Base-by-base conservation (phyloP, 2,329 filamentous ascomycete species). In the Aureobasidium mangrovei region DNA sequence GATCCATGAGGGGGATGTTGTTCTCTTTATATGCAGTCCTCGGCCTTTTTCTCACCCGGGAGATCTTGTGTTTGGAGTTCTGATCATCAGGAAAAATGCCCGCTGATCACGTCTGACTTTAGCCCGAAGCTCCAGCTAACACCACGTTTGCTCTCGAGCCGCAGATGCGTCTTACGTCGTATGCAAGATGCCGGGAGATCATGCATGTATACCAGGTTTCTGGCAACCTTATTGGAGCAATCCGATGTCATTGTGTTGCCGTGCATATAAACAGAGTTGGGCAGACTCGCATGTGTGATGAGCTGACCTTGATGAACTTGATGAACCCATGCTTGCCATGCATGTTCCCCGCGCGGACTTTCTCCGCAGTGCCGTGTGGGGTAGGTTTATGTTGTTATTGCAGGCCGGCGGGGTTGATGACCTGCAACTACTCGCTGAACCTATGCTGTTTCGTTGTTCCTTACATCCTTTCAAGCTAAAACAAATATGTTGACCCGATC, bases 31-130 rank as follows among this genome's bases (percentile, higher is more conserved):
- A 51, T 51, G 42, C 24, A 41, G 6, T 18, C 8, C 38, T 43
- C 24, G 8, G 3, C 12, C 3, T 7, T 35, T n/a, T 10, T 42
- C 6, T n/a, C 4, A 6, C 7, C 3, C 9, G 18, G 18, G 18
- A n/a, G 1, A 4, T 41, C 18, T 32, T 27, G 36, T 36, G 38
- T 38, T 41, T 18, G 4, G 41, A 7, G 4, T 26, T 36, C n/a
- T 42, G 47, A 41, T 35, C 47, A 41, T n/a, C 47, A 41, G 36
- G 47, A 27, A 40, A 49, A 36, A 51, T 51, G 18, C n/a, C 28
- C 29, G 18, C 8, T 35, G 47, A 51, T 42, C 36, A 5, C 12
- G 18, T 35, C n/a, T 18, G n/a, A 41, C 42, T 33, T 51, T 42
- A 51, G 41, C 47, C 47, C 31, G 6, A 24, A 26, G 18, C 24